Evolutionary conservation across 441 rosid species (phyloP), one percentile per base, ranked within the genome.

Genomic region (Pelargonium fulgidum): DNA sequence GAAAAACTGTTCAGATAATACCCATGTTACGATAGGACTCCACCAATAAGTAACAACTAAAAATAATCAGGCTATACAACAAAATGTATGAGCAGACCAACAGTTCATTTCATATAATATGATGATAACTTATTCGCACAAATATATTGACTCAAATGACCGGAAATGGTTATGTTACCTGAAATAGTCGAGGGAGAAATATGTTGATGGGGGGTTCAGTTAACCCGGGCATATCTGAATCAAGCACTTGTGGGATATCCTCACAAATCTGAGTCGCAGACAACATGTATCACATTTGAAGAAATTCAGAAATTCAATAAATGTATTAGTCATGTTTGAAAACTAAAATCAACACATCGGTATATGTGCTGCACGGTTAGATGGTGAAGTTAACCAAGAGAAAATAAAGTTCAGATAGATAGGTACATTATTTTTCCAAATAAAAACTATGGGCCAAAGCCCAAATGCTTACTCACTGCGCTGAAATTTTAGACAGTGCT

Each of bases 211-310:
- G 99, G 56, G 92, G 87, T 65, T 95, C 98, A 66, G 91, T 67
- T 77, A 91, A 79, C 26, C 98, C 97, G 64, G 90, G 96, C 65
- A 95, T 88, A 64, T 90, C 96, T 9, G 87, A 74, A 84, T 95
- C 98, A 84, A 95, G 78, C 42, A 85, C 87, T 77, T 92, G 96
- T 0, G 98, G 98, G n/a, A 88, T 79, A 85, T 95, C 98, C 80
- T 95, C 99, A 80, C 97, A 95, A 74, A 95, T 89, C 99, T 95
- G 82, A 47, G 69, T 45, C 14, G 70, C 22, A 62, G 19, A 12
- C 22, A 33, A 1, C 47, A 66, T 66, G 22, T 58, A 8, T 54
- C 62, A 16, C 16, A 14, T 48, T 12, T 0, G 29, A 58, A 58
- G 56, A 17, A 45, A 36, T 7, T 67, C 26, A 61, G 9, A 70